A percentile compares a stretch with the other conserved stretches of the same genome.
These are phyloP conservation scores for Acrodontium crateriforme DNA, from an alignment of 2,329 filamentous ascomycete species.

Conservation along the genomic window DNA sequence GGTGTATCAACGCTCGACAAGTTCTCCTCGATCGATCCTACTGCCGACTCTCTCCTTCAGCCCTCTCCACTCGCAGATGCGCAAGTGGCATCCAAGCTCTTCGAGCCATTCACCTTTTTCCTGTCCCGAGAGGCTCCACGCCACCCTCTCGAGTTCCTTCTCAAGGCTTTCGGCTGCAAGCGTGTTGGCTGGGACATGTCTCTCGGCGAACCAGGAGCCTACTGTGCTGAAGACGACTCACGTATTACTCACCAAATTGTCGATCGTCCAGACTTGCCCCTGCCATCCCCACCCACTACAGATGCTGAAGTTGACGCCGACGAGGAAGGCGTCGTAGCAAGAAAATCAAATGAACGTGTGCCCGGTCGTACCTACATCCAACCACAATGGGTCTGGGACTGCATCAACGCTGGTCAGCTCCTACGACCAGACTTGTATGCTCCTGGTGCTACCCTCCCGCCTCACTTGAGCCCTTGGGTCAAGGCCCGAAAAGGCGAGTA, in stretches of 20 bases:
- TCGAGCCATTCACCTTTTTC: conserved; percentile 80
- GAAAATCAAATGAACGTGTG: conserved; percentile 49
- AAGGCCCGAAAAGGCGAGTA: conserved; percentile 77
- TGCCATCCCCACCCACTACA: conserved; percentile 29
- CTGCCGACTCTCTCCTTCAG: conserved; percentile 76
- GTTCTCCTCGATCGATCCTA: conserved; percentile 71
- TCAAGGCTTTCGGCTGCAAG: conserved; percentile 90
- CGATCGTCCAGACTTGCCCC: conserved; percentile 61
- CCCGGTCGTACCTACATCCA: conserved; percentile 90
- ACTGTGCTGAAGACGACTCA: conserved; percentile 75
- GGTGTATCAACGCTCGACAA: conserved; percentile 54
- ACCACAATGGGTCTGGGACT: conserved; percentile 98
- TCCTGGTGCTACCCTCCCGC: conserved; percentile 77
- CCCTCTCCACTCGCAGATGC: conserved; percentile 46
- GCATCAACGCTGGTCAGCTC: conserved; percentile 79
- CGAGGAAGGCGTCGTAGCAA: conserved; percentile 40
- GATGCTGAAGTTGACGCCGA: conserved; percentile 36
- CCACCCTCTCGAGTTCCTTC: conserved; percentile 79
- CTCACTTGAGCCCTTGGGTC: conserved; percentile 92
- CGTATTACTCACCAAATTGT: conserved; percentile 94
- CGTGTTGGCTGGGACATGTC: conserved; percentile 89
- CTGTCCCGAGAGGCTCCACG: conserved; percentile 87
- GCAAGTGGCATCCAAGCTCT: conserved; percentile 59
- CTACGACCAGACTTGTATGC: conserved; percentile 78
- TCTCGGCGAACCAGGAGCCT: conserved; percentile 71